Evolutionary conservation across 768 basidiomycete genomes (phyloP).

Genomic region (Suillus plorans): DNA sequence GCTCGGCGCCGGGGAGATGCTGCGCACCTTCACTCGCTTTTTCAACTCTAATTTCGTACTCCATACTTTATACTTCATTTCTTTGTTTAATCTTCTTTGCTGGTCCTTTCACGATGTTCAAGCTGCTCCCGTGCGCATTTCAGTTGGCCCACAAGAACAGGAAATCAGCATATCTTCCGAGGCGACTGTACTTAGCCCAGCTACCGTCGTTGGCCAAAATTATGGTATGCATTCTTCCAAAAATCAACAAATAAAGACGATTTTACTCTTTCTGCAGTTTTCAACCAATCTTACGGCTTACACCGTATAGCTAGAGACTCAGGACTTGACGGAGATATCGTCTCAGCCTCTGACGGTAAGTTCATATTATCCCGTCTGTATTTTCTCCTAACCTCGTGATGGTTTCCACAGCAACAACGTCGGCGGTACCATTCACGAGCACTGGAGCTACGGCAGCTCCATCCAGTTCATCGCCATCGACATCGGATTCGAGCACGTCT

Average conservation of each 20-base stretch:
- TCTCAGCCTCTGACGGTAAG: not conserved
- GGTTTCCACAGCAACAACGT: not conserved
- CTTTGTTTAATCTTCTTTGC: not conserved
- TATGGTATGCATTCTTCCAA: not conserved
- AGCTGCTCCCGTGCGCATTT: not conserved
- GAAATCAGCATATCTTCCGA: not conserved
- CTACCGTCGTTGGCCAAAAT: too few species aligned
- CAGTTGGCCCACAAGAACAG: not conserved
- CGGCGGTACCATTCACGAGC: not conserved
- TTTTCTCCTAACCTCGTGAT: not conserved
- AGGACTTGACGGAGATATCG: not conserved
- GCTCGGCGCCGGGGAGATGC: slow-evolving; percentile 15
- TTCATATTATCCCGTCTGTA: not conserved
- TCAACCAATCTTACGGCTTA: not conserved
- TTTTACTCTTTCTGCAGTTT: not conserved
- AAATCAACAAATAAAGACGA: not conserved
- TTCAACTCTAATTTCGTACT: not conserved
- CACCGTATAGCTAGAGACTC: not conserved
- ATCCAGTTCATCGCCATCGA: not conserved
- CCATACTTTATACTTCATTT: not conserved
- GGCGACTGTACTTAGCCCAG: too few species aligned
- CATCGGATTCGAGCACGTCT: not conserved
- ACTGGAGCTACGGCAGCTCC: not conserved
- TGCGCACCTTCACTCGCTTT: slow-evolving; percentile 11
- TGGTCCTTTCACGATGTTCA: not conserved